Evolutionary conservation across 2,329 filamentous ascomycete species (phyloP), one percentile per base, ranked within the genome.

Genomic region (Penicillium sp.): DNA sequence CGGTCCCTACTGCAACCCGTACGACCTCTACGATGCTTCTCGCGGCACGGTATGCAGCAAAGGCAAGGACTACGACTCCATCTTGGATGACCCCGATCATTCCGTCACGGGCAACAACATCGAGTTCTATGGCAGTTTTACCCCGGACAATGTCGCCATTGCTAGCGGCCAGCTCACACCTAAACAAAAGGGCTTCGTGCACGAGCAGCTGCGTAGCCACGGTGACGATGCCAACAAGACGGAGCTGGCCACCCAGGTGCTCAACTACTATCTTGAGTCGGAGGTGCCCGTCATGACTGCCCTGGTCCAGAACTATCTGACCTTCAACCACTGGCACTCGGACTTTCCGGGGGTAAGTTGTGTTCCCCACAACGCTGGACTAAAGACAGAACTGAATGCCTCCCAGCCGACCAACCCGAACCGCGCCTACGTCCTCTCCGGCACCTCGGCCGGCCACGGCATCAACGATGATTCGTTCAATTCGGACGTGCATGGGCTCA

Each of bases 311-410:
- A 65, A 71, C 45, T 73, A 63, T 40, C 51, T 62, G 9, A 67
- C 64, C 8, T 72, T 73, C 39, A 71, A 72, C 59, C 60, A 68
- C 55, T 73, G 69, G 70, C 63, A 69, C 53, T 69, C 66, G 25
- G 65, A 64, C 39, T 50, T 70, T 13, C 65, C 67, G 2, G 69
- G 69, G 4, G 67, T 70, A 57, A 54, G 65, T 65, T 14, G 21
- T 7, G 11, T 11, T 11, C 11, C 7, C 21, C 21, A 23, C 11
- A 11, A 23, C 11, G 11, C 21, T 11, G 21, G 13, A 33, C 14
- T n/a, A n/a, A 6, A 7, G 13, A 25, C 3, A 19, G 11, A 15
- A 37, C 39, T 53, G 45, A 42, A 15, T 15, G 10, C 7, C 5
- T 13, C 39, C 21, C 35, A 68, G 66, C 68, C 67, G 6, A 72